Percentiles rank a stretch among this genome's conserved stretches.
phyloP scores from a whole-genome alignment of 2,329 filamentous ascomycete species.

The Penicillium paneum region DNA sequence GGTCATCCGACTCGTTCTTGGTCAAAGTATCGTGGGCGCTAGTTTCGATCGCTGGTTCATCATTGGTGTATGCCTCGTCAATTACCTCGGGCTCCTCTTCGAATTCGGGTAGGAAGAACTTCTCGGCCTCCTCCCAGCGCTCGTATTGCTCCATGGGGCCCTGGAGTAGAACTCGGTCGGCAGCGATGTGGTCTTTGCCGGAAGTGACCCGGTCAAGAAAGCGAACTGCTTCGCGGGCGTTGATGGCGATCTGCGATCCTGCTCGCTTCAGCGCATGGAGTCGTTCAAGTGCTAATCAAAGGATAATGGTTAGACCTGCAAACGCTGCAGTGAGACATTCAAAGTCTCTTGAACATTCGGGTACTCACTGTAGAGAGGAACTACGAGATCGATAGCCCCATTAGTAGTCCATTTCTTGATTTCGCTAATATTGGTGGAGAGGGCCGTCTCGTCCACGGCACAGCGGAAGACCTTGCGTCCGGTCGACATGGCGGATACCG shows the following conservation, averaged over 20 bases:
- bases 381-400: conserved; percentile 49
- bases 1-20: conserved; percentile 32
- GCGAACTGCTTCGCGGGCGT: conserved; percentile 51
- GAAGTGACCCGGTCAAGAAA: conserved; percentile 52
- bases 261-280: conserved; percentile 46
- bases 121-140: conserved; percentile 47
- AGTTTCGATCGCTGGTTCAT: conserved; percentile 19
- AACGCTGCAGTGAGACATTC: conserved; percentile 5
- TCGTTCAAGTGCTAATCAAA: conserved; percentile 44
- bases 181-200: conserved; percentile 43
- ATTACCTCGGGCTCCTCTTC: conserved; percentile 38
- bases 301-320: conserved; percentile 11
- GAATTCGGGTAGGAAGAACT: conserved; percentile 45
- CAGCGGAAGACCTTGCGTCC: conserved; percentile 50
- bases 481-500: conserved; percentile 36
- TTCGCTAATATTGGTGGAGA: conserved; percentile 52
- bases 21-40: conserved; percentile 14
- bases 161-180: conserved; percentile 47
- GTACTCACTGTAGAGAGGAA: conserved; percentile 51
- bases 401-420: conserved; percentile 53
- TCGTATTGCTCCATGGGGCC: conserved; percentile 51
- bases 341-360: neutral
- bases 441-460: conserved; percentile 52
- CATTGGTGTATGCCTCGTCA: conserved; percentile 15
- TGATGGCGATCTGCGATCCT: conserved; percentile 47